phyloP scores from a whole-genome alignment of 306 rosid species.

The Canavalia ensiformis region DNA sequence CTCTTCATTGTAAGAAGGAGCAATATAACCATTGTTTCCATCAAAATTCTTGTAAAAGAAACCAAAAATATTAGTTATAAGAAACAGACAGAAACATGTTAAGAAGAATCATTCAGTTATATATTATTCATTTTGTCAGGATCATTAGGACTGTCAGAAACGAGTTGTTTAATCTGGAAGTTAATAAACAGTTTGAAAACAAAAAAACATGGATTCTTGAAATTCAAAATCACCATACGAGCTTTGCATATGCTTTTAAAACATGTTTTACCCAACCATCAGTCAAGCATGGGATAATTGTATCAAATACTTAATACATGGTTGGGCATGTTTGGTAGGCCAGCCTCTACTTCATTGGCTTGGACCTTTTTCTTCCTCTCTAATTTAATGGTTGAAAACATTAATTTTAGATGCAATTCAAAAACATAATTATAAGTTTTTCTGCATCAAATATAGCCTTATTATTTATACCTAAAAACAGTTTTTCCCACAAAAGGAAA shows the following conservation, averaged over 20 bases:
- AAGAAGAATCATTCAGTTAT: slow-evolving; percentile 15
- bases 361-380: background rate
- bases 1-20: slow-evolving; percentile 83
- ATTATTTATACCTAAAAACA: slow-evolving; percentile 12
- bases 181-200: slow-evolving; percentile 26
- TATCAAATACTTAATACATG: slow-evolving; percentile 15
- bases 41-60: slow-evolving; percentile 59
- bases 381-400: slow-evolving; percentile 9
- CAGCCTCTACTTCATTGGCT: slow-evolving; percentile 27
- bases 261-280: slow-evolving; percentile 20
- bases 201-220: slow-evolving; percentile 42
- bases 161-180: slow-evolving; percentile 31
- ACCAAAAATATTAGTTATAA: slow-evolving; percentile 35
- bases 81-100: slow-evolving; percentile 11
- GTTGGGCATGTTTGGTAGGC: slow-evolving; percentile 21
- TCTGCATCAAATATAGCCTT: slow-evolving; percentile 7
- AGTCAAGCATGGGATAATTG: background rate
- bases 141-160: slow-evolving; percentile 23
- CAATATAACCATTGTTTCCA: slow-evolving; percentile 72
- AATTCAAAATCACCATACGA: slow-evolving; percentile 25
- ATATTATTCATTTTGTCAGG: slow-evolving; percentile 18
- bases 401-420: slow-evolving; percentile 20
- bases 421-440: slow-evolving; percentile 37
- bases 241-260: slow-evolving; percentile 8
- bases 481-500: background rate